Evolutionary conservation across 495 filamentous ascomycete species (phyloP).

Genomic region (Xylaria curta): DNA sequence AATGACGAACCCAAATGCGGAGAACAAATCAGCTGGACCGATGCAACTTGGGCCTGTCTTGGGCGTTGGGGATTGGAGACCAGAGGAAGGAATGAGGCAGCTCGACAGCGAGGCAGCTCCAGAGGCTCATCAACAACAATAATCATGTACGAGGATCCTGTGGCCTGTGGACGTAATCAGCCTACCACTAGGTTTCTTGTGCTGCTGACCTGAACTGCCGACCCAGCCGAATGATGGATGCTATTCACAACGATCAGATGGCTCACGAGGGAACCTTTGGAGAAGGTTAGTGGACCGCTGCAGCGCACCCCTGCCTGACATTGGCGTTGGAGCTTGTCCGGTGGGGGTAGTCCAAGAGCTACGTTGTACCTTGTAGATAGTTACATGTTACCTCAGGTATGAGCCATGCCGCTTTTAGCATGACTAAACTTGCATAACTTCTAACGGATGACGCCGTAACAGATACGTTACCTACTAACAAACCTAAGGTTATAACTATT

Average conservation of each 20-base stretch:
- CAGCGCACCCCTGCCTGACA: constrained; percentile 13
- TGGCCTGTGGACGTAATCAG: background rate
- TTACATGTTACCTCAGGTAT: no score
- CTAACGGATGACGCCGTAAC: no score
- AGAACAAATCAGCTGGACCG: constrained; percentile 18
- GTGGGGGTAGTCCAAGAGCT: background rate
- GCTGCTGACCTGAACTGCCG: constrained; percentile 13
- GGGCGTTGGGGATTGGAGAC: background rate
- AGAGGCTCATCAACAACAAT: background rate
- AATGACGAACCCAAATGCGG: constrained; percentile 11
- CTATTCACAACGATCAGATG: constrained; percentile 14
- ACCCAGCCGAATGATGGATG: constrained; percentile 24
- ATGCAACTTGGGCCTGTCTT: constrained; percentile 7
- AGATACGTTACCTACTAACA: no score
- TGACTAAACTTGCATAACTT: no score
- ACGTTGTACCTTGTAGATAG: background rate
- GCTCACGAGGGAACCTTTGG: constrained; percentile 22
- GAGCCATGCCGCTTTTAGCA: no score
- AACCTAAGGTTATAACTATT: no score
- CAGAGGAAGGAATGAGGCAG: constrained; percentile 8
- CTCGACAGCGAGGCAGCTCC: background rate
- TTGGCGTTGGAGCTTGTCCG: background rate
- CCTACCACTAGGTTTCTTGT: background rate
- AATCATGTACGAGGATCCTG: background rate
- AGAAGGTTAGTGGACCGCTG: constrained; percentile 14